Percentiles rank a stretch among this genome's conserved stretches.
Evolutionary conservation across 2,329 filamentous ascomycete species (phyloP).

Genomic region (Epichloe sibirici): DNA sequence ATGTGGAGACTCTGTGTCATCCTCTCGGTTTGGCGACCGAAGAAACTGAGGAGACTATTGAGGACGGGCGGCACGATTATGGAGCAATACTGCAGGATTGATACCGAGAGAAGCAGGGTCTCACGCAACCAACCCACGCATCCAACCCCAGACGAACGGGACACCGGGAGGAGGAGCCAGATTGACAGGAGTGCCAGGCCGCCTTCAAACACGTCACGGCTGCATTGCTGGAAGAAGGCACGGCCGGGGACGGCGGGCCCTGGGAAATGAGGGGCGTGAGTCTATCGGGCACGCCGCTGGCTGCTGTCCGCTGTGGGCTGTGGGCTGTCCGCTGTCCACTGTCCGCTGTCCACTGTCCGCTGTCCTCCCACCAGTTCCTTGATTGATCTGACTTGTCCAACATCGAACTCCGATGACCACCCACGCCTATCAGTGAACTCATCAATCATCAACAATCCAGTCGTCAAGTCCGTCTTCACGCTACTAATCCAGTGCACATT

Average conservation of each 20-base stretch:
- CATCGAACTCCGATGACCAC: background rate
- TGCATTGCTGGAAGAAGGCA: background rate
- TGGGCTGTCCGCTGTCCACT: no score
- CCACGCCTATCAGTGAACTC: background rate
- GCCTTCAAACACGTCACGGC: no score
- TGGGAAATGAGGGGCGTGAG: conserved; percentile 5
- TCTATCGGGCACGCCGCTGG: background rate
- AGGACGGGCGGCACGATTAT: background rate
- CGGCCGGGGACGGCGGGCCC: background rate
- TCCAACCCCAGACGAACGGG: no score
- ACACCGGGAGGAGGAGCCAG: no score
- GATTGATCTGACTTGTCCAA: conserved; percentile 15
- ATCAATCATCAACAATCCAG: background rate
- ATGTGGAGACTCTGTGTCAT: background rate
- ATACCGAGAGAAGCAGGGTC: no score
- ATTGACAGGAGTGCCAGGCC: no score
- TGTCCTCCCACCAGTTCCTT: no score
- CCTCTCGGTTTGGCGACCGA: background rate
- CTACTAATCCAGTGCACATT: background rate
- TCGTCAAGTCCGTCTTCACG: background rate
- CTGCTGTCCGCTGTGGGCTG: no score
- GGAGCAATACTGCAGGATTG: no score
- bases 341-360: no score
- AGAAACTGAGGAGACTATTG: background rate
- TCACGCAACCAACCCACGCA: no score